Conservation (phyloP, 169 alveolate species). For the Cryptosporidium parvum region DNA sequence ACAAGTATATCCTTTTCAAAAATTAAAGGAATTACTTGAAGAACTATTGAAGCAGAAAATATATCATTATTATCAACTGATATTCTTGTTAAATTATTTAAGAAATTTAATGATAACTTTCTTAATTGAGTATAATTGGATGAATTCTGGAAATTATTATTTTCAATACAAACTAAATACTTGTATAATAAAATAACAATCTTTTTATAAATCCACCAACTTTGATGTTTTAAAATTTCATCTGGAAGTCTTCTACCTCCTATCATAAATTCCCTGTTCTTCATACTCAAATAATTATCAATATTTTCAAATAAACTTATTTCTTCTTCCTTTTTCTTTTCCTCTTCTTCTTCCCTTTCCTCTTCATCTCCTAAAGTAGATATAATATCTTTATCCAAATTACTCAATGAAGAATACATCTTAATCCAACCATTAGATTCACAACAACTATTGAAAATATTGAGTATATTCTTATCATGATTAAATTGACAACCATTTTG, state of each 20-base stretch:
- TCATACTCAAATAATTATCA: neutral
- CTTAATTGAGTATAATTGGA: neutral
- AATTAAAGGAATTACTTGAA: conserved; percentile 4
- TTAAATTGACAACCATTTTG: neutral
- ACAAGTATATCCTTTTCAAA: neutral
- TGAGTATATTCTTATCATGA: neutral
- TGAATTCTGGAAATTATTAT: neutral
- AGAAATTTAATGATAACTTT: neutral
- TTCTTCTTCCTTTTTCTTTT: neutral
- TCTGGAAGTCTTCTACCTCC: neutral
- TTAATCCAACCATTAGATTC: conserved; percentile 8
- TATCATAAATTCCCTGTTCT: neutral
- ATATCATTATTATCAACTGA: neutral
- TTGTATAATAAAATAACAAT: neutral
- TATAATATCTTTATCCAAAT: neutral
- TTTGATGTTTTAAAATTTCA: neutral
- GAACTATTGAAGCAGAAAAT: conserved; percentile 34
- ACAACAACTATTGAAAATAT: conserved; percentile 4
- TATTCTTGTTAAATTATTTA: neutral
- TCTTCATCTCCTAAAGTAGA: neutral
- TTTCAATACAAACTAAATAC: neutral
- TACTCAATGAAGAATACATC: neutral
- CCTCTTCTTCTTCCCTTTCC: too few species aligned
- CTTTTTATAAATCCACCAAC: conserved; percentile 7
- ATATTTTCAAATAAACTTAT: too few species aligned